Percentiles rank a stretch among this genome's conserved stretches.
These are phyloP conservation scores for Boletus tomentosulus DNA, from an alignment of 768 basidiomycete species.

Conservation along the genomic window DNA sequence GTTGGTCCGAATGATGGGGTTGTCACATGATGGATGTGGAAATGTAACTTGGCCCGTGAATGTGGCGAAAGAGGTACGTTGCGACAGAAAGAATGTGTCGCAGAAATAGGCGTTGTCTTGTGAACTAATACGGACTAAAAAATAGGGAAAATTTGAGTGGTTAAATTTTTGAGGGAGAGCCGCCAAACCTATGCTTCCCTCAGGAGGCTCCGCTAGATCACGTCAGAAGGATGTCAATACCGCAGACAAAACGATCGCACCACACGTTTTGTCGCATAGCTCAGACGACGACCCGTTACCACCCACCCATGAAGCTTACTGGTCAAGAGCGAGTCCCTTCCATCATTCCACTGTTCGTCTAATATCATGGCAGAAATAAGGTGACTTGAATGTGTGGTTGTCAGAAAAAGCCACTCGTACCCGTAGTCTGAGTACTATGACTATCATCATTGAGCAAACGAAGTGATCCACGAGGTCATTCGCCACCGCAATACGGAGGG, in stretches of 20 bases:
- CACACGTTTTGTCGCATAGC: constrained; percentile 13
- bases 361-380: constrained; percentile 15
- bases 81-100: not conserved
- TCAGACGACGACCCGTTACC: constrained; percentile 7
- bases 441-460: constrained; percentile 17
- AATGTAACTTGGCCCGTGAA: constrained; percentile 1
- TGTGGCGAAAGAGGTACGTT: not conserved
- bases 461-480: constrained; percentile 26
- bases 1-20: constrained; percentile 1
- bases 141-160: not conserved
- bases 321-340: constrained; percentile 3
- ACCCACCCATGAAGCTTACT: constrained; percentile 3
- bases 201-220: not conserved
- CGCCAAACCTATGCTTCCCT: not conserved
- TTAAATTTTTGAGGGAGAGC: not conserved
- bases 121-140: constrained; percentile 1
- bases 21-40: constrained; percentile 3
- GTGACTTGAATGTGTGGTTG: constrained; percentile 9
- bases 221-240: constrained; percentile 13
- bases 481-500: constrained; percentile 12
- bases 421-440: constrained; percentile 8
- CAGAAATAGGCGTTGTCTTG: not conserved
- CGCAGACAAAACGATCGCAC: constrained; percentile 12
- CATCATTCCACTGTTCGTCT: constrained; percentile 9
- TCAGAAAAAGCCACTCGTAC: constrained; percentile 15